Percentiles rank a stretch among this genome's conserved stretches.
Evolutionary conservation across 2,329 filamentous ascomycete species (phyloP).

Genomic region (Teratosphaeria gauchensis): DNA sequence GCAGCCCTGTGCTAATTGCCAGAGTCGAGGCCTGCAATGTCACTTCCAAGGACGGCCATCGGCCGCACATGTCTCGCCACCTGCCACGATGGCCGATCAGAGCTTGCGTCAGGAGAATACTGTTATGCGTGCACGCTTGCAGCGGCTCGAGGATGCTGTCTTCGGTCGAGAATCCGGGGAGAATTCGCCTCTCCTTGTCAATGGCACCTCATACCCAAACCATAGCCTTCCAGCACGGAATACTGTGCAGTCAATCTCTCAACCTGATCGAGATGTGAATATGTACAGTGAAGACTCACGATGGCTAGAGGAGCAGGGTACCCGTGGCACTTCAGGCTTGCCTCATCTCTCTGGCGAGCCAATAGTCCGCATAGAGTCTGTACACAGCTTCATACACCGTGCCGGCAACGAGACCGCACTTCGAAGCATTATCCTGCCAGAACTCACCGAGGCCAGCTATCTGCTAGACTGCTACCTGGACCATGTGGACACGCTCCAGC

Average conservation of each 20-base stretch:
- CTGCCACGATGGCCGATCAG: background rate
- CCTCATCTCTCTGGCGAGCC: background rate
- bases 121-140: slow-evolving; percentile 9
- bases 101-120: slow-evolving; percentile 11
- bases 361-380: background rate
- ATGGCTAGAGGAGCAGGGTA: slow-evolving; percentile 2
- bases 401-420: background rate
- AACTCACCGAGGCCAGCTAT: slow-evolving; percentile 6
- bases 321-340: background rate
- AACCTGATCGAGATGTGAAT: background rate
- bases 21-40: slow-evolving; percentile 11
- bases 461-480: slow-evolving; percentile 12
- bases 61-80: background rate
- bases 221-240: too few relatives aligned
- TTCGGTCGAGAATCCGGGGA: background rate
- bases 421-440: slow-evolving; percentile 9
- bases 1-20: slow-evolving; percentile 18
- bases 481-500: slow-evolving; percentile 17
- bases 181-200: too few relatives aligned
- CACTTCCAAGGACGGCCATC: slow-evolving; percentile 7
- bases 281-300: background rate
- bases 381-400: background rate
- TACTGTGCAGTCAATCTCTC: too few relatives aligned
- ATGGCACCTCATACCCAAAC: too few relatives aligned
- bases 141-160: slow-evolving; percentile 11